These are phyloP conservation scores for Hygrocybe punicea DNA, from an alignment of 768 basidiomycete species.

Conservation along the genomic window DNA sequence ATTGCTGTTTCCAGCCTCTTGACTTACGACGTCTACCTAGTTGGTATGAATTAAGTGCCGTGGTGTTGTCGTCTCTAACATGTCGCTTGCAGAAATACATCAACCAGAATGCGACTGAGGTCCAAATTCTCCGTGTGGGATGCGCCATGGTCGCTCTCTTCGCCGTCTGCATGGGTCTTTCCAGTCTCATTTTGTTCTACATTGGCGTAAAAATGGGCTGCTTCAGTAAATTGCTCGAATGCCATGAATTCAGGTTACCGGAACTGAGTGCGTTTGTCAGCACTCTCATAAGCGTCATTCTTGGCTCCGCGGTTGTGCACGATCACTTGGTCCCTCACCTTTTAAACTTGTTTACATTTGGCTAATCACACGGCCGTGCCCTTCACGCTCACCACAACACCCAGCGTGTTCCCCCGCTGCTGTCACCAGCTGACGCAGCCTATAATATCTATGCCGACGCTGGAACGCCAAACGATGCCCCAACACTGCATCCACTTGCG, in stretches of 20 bases:
- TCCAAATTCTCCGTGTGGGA: slow-evolving; percentile 63
- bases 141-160: slow-evolving; percentile 68
- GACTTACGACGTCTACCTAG: slow-evolving; percentile 85
- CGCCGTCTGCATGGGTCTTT: slow-evolving; percentile 76
- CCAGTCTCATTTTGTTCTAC: slow-evolving; percentile 81
- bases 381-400: no score
- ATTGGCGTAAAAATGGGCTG: slow-evolving; percentile 92
- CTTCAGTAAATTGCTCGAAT: slow-evolving; percentile 61
- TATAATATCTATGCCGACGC: no score
- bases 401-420: no score
- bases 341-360: no score
- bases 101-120: slow-evolving; percentile 76
- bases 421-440: no score
- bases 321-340: slow-evolving; percentile 83
- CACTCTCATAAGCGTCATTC: slow-evolving; percentile 83
- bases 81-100: slow-evolving; percentile 56
- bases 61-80: background rate
- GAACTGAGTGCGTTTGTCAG: slow-evolving; percentile 32
- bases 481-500: no score
- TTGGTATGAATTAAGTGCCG: slow-evolving; percentile 20
- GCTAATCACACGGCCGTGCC: no score
- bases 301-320: slow-evolving; percentile 84
- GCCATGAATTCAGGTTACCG: background rate
- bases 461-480: no score
- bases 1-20: slow-evolving; percentile 84